Evolutionary conservation across 768 basidiomycete genomes (phyloP), one percentile per base, ranked within the genome.

Genomic region (Pluteus cervinus): DNA sequence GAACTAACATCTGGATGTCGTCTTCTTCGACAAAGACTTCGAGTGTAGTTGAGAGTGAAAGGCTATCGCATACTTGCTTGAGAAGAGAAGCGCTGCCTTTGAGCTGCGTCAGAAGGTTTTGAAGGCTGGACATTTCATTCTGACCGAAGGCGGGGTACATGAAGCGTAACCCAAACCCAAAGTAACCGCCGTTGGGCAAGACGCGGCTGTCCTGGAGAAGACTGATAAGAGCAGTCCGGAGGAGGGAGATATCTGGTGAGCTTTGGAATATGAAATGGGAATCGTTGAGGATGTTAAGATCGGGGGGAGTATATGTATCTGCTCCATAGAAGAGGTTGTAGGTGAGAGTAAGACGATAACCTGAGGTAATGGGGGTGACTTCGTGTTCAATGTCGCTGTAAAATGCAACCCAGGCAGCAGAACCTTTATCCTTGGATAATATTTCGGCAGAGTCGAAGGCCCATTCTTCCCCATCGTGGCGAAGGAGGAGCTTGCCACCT

Each of bases 401-500:
- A 41, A 61, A 62, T 11, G 56, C 61, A 26, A 59, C 53, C 10
- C 58, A 62, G 10, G 52, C 56, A 11, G 58, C 49, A 4, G 55
- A 60, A 4, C 64, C 47, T 26, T 24, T 18, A 14, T 28, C 24
- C 22, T 42, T 24, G 14, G 36, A 26, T 8, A 40, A 34, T 3
- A 47, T 36, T n/a, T 52, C 30, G 4, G 56, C 49, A 6, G 68
- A 63, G 40, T 70, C 66, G 29, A 67, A 58, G 0, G 42, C 47
- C 58, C 57, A 65, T 24, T 65, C 62, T 12, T 52, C 40, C 10
- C 48, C 55, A 6, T 31, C 39, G 23, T 62, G 55, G 11, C 56
- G 60, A 1, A 77, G 53, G 2, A 57, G 35, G 12, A 72, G 58
- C 12, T 53, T 49, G 4, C 73, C 74, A 1, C 72, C 73, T 36